Percentiles rank a stretch among this genome's conserved stretches.
Evolutionary conservation across 257 asterid genomes (phyloP).

Genomic region (Euphrasia confusa): DNA sequence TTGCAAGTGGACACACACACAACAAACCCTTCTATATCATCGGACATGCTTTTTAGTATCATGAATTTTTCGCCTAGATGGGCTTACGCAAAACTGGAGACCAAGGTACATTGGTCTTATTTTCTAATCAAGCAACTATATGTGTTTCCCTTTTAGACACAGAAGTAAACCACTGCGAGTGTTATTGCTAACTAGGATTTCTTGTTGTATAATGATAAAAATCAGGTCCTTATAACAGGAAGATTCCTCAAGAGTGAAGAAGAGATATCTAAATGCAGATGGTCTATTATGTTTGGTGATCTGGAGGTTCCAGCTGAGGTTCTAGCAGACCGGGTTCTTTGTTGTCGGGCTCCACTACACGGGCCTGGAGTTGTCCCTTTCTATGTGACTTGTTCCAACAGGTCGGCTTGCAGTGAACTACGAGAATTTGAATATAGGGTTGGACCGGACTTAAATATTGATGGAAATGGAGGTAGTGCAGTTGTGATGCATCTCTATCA

Average conservation of each 20-base stretch:
- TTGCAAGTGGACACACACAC: conserved; percentile 51
- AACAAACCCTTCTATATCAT: conserved; percentile 56
- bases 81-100: conserved; percentile 59
- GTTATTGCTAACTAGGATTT: conserved; percentile 16
- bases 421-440: conserved; percentile 66
- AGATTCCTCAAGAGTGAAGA: conserved; percentile 53
- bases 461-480: conserved; percentile 24
- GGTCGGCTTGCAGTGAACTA: conserved; percentile 77
- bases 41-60: conserved; percentile 70
- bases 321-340: conserved; percentile 51
- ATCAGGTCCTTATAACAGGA: conserved; percentile 68
- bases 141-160: conserved; percentile 1
- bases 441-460: conserved; percentile 28
- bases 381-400: conserved; percentile 65
- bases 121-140: background rate
- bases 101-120: conserved; percentile 45
- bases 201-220: conserved; percentile 13
- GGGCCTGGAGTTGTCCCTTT: conserved; percentile 63
- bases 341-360: conserved; percentile 59
- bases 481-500: conserved; percentile 39
- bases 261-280: conserved; percentile 45
- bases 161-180: conserved; percentile 7
- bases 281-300: conserved; percentile 76
- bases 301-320: conserved; percentile 68
- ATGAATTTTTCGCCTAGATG: conserved; percentile 62